Evolutionary conservation across 352 stramenopile species (phyloP).

Genomic region (Phytophthora uliginosa): DNA sequence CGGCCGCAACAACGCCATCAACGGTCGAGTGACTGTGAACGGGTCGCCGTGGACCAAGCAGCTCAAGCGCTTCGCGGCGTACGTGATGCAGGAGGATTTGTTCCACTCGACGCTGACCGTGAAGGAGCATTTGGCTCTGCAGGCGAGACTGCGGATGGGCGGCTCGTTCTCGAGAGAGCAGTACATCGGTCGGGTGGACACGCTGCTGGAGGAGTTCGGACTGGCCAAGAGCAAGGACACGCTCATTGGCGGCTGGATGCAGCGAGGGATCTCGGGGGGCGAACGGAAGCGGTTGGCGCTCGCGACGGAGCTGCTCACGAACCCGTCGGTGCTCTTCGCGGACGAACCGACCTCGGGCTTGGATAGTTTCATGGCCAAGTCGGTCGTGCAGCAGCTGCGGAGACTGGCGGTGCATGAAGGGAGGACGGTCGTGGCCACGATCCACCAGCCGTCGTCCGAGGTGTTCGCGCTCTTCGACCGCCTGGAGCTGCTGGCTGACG

Average conservation of each 20-base stretch:
- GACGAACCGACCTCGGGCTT: slow-evolving; percentile 83
- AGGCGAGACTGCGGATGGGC: slow-evolving; percentile 82
- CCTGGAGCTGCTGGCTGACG: slow-evolving; percentile 56
- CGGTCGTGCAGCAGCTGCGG: slow-evolving; percentile 55
- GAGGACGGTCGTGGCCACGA: slow-evolving; percentile 87
- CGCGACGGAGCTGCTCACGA: slow-evolving; percentile 79
- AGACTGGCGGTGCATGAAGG: slow-evolving; percentile 75
- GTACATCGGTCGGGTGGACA: slow-evolving; percentile 52
- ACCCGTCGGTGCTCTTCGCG: slow-evolving; percentile 81
- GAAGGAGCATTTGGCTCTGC: slow-evolving; percentile 84
- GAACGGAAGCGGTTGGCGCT: slow-evolving; percentile 86
- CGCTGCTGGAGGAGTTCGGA: slow-evolving; percentile 60
- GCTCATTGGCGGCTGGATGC: slow-evolving; percentile 57
- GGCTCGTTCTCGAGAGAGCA: slow-evolving; percentile 25
- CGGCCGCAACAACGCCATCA: slow-evolving; percentile 84
- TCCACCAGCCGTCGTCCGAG: slow-evolving; percentile 85
- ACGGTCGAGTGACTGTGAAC: slow-evolving; percentile 69
- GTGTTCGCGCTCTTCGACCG: slow-evolving; percentile 57
- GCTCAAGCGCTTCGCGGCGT: slow-evolving; percentile 47
- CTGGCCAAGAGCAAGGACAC: slow-evolving; percentile 59
- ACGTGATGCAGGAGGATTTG: slow-evolving; percentile 93
- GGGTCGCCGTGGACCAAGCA: slow-evolving; percentile 56
- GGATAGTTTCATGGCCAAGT: slow-evolving; percentile 67
- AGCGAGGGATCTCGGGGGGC: slow-evolving; percentile 76
- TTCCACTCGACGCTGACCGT: slow-evolving; percentile 90